Conservation (phyloP, 2,329 filamentous ascomycete species). For the Emergomyces orientalis region DNA sequence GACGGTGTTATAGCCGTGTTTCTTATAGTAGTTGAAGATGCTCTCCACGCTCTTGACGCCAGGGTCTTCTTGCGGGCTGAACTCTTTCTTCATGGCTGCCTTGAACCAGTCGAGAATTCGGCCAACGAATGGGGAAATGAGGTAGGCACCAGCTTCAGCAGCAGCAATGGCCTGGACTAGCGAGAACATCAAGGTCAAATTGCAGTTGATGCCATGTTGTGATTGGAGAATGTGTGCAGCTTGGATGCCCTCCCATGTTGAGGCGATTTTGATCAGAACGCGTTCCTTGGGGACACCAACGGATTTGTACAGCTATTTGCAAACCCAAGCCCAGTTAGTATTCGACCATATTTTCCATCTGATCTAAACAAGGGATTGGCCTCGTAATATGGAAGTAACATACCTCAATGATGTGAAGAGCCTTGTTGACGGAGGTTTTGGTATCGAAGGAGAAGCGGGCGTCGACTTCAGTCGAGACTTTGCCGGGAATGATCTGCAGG, state of each 20-base stretch:
- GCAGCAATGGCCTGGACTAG: constrained; percentile 87
- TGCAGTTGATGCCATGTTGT: constrained; percentile 94
- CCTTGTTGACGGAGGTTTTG: constrained; percentile 86
- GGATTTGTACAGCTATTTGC: constrained; percentile 76
- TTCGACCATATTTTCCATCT: no score
- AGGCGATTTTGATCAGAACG: constrained; percentile 96
- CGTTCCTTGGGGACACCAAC: constrained; percentile 88
- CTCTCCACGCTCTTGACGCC: constrained; percentile 86
- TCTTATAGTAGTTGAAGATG: constrained; percentile 99
- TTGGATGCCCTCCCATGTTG: constrained; percentile 99
- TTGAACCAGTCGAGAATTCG: constrained; percentile 99
- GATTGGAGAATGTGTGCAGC: constrained; percentile 93
- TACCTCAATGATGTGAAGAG: constrained; percentile 92
- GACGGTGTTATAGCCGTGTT: constrained; percentile 96
- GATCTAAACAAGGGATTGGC: background rate
- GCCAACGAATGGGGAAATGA: constrained; percentile 98
- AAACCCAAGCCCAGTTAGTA: no score
- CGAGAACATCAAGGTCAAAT: constrained; percentile 99
- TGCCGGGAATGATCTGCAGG: constrained; percentile 90
- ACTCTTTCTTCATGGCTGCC: constrained; percentile 88
- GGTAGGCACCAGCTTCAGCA: constrained; percentile 89
- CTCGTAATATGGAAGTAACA: constrained; percentile 23
- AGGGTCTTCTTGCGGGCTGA: constrained; percentile 80
- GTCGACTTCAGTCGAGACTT: constrained; percentile 98
- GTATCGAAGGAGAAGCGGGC: constrained; percentile 93